Base-by-base conservation (phyloP, 768 basidiomycete genomes). In the Paxillus rubicundulus region DNA sequence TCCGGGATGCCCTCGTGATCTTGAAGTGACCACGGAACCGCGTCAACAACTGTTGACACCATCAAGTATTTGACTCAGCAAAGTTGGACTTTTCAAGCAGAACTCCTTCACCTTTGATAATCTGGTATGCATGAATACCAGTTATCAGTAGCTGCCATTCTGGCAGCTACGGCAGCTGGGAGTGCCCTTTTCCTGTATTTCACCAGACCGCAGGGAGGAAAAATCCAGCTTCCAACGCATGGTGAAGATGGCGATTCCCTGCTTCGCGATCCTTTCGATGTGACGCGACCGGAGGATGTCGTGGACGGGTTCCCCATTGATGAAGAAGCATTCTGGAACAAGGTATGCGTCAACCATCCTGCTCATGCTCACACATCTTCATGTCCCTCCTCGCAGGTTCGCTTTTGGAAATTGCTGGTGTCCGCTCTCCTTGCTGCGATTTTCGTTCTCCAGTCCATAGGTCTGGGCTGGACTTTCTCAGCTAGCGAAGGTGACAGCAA, bases 281-380 rank as follows among this genome's bases (percentile, higher is more conserved):
- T 92, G n/a, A 79, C 82, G 17, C 82, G 64, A n/a, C 80, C 83
- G 9, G 85, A 86, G 63, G 90, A 92, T 58, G 57, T 80, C 33
- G 53, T 84, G 12, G 84, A 89, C 55, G 87, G 87, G 4, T 78
- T 78, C 47, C 84, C 88, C 8, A 72, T 89, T 37, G 69, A 87
- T 20, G 84, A 79, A 47, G 74, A 72, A 4, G 68, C 52, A 3
- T 90, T 90, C 66, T 85, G 84, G 84, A 58, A 61, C n/a, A 70
- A 72, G 67, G 84, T 80, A 58, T 69, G 42, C 28, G 24, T 4
- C 21, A 9, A 9, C 33, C 27, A 51, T 20, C 13, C 37, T 45
- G 20, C 12, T 4, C n/a, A 1, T 20, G 50, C 36, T 36, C n/a
- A 32, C n/a, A 49, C 10, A 54, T 47, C 9, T 39, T 17, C 39